Evolutionary conservation across 192 early-diverging fungal species (phyloP).

Genomic region (Lobosporangium transversale): DNA sequence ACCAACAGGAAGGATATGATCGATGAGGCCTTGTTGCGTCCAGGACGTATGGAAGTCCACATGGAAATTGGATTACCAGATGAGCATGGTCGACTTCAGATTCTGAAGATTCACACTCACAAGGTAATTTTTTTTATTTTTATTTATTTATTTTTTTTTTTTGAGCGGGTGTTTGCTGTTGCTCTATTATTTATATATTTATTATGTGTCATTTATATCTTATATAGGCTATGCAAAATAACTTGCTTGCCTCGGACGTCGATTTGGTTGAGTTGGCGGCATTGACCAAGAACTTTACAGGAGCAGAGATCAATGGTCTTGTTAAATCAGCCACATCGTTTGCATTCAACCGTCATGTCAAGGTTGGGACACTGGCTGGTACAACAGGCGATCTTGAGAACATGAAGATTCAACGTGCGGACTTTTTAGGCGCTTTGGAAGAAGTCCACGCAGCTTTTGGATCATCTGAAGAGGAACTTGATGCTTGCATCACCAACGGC

Average conservation of each 20-base stretch:
- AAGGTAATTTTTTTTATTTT: constrained; percentile 59
- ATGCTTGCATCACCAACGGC: constrained; percentile 84
- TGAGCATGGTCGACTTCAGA: constrained; percentile 91
- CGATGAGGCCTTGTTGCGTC: constrained; percentile 96
- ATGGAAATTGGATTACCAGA: constrained; percentile 97
- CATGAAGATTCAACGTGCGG: constrained; percentile 85
- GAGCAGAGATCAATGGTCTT: constrained; percentile 95
- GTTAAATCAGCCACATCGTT: constrained; percentile 94
- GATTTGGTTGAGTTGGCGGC: constrained; percentile 84
- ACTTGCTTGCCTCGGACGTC: constrained; percentile 85
- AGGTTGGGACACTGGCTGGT: constrained; percentile 86
- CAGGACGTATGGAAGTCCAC: constrained; percentile 95
- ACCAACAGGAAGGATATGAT: constrained; percentile 98
- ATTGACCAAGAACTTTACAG: constrained; percentile 95
- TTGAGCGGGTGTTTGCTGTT: no score
- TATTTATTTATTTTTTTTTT: no score
- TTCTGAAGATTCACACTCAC: constrained; percentile 94
- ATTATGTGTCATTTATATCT: no score
- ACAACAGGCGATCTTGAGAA: constrained; percentile 87
- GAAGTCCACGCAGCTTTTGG: constrained; percentile 97
- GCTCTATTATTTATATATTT: no score
- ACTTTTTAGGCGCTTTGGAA: constrained; percentile 90
- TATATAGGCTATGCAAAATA: constrained; percentile 83
- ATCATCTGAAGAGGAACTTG: constrained; percentile 89
- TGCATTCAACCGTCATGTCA: constrained; percentile 96